Evolutionary conservation across 805 yeast genomes (phyloP).

Genomic region (Pichia insulana): DNA sequence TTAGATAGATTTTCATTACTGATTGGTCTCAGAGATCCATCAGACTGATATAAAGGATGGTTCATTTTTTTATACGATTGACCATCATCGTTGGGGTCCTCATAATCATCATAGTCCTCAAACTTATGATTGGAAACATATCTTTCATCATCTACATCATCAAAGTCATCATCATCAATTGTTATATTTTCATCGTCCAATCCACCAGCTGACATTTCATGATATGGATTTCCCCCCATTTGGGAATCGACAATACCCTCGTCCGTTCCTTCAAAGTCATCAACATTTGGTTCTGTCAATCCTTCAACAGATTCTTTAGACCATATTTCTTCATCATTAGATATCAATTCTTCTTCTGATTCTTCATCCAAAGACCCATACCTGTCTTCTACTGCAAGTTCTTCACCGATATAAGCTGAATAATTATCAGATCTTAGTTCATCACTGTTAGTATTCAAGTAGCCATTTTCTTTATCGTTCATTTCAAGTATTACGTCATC

Average conservation of each 20-base stretch:
- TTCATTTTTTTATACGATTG: constrained; percentile 56
- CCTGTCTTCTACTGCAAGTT: constrained; percentile 49
- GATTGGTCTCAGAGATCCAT: constrained; percentile 23
- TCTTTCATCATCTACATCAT: constrained; percentile 37
- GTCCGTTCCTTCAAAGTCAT: background rate
- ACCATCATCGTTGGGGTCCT: constrained; percentile 78
- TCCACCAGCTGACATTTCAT: constrained; percentile 25
- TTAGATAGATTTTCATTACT: constrained; percentile 8
- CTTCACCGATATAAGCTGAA: constrained; percentile 69
- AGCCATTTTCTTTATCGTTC: constrained; percentile 14
- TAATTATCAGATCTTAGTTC: constrained; percentile 41
- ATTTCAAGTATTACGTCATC: constrained; percentile 15
- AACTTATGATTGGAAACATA: constrained; percentile 5
- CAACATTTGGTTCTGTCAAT: background rate
- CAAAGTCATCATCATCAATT: constrained; percentile 36
- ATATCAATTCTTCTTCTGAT: constrained; percentile 34
- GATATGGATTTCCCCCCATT: constrained; percentile 29
- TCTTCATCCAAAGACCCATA: constrained; percentile 50
- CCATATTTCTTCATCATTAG: constrained; percentile 4
- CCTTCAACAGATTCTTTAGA: constrained; percentile 4
- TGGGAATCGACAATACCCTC: constrained; percentile 18
- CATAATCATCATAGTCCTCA: constrained; percentile 51
- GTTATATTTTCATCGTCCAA: constrained; percentile 46
- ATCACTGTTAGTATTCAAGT: constrained; percentile 17
- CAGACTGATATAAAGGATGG: constrained; percentile 52